Evolutionary conservation across 495 filamentous ascomycete species (phyloP), one percentile per base, ranked within the genome.

Genomic region (Penicillium verhagenii): DNA sequence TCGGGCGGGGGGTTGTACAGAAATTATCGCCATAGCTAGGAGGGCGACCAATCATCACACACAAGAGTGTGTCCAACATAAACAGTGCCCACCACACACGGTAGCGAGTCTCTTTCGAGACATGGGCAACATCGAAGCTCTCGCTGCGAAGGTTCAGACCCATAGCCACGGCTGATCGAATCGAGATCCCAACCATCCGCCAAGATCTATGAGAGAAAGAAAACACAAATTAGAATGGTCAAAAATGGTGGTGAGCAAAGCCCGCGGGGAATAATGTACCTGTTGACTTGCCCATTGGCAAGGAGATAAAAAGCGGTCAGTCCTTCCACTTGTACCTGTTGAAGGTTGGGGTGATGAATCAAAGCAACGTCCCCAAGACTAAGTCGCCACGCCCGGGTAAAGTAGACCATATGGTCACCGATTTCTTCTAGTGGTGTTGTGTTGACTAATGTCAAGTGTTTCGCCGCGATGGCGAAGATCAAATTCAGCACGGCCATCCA

Each of bases 401-500:
- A 85, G 62, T 82, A 88, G 6, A 78, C 56, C 40, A 79, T 33
- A 54, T 83, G 79, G 39, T 80, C 79, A 48, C 72, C 67, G 20
- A 73, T 64, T 29, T 74, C 60, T 16, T 44, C 53, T 23, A 56
- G 67, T 58, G 65, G 73, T 43, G 70, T 64, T 28, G 67, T 69
- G 31, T 69, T 69, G 5, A 65, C 35, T 13, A 85, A 70, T 40
- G 56, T 40, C 4, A 72, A 74, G 58, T 82, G 78, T 57, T 72
- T 76, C 7, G 80, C 74, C 10, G 78, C 77, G 53, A 87, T 84
- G 16, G 85, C 85, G 64, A 88, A 86, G 28, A 88, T 73, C n/a
- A 87, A 56, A 63, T 89, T 87, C 19, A 87, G 56, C 16, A 82
- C 79, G 0, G 82, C 79, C 40, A 84, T 66, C 83, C 82, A 87